Base-by-base conservation (phyloP, 2,329 filamentous ascomycete species). In the Aspergillus novoparasiticus region DNA sequence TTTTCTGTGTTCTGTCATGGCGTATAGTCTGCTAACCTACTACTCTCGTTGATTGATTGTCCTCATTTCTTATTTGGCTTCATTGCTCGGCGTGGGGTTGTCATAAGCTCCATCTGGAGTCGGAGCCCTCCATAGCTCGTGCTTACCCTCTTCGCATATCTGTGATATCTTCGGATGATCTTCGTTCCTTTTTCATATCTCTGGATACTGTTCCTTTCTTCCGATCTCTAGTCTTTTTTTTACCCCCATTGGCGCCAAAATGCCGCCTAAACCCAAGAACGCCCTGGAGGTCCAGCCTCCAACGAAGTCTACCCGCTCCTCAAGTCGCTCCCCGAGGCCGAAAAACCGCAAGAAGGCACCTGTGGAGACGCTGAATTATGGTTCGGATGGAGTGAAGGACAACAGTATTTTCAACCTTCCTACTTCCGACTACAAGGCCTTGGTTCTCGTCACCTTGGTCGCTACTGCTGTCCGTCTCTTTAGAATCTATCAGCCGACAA, bases 401-500 rank as follows among this genome's bases (percentile, higher is more conserved):
- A 90, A 97, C 81, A 93, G 98, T 83, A 89, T 98, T 74, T 93
- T 97, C 81, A 86, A 92, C 59, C 88, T 99, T 26, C 92, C 94
- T 41, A 81, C 86, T 62, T 90, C 89, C 28, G 95, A 98, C 81
- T 97, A 95, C 82, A 87, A 92, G 79, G 79, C 92, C 66, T 85
- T 96, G 77, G 81, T 87, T 23, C 80, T 85, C 57, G 80, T 98
- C 69, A 96, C 93, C 58, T 69, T 93, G 21, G 72, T 97, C 67
- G 92, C 91, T 57, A 85, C 90, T 60, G 82, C 89, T 68, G 92
- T 99, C 69, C 91, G 95, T 68, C 82, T 98, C 67, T 99, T 96
- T 84, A 89, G 93, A 75, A 97, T 99, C 81, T 97, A 96, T 78
- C 93, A 97, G 78, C 95, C 95, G 61, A 90, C 89, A 74, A 97